Base-by-base conservation (phyloP, 2,329 filamentous ascomycete genomes). In the Drechmeria coniospora region DNA sequence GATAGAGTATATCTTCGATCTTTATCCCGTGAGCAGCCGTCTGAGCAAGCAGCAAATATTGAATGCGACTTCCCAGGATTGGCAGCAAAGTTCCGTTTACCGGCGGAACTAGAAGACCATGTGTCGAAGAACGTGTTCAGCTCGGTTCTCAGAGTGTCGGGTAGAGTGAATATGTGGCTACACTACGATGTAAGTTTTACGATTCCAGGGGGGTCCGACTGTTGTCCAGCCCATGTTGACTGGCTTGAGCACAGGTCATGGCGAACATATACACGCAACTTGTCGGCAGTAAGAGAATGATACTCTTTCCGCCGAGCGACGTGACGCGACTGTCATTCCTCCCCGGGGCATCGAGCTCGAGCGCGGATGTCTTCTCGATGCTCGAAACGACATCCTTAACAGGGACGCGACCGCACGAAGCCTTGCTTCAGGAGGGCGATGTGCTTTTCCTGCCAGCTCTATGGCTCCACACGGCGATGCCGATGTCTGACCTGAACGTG, bases 251-350 rank as follows among this genome's bases (percentile, higher is more conserved):
- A 26, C 32, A 79, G 68, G 81, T 90, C 11, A 84, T 92, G 66
- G 80, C 82, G 27, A 93, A 92, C 42, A 62, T 92, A 4, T 76
- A 90, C 34, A 83, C 76, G 42, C 84, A 93, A 46, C 65, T 92
- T 28, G 55, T 58, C 21, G 83, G 84, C 4, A 63, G 65, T 1
- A 92, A 90, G 46, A 65, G 68, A 16, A 61, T 92, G 32, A 52
- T 82, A 4, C 61, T 93, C 2, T 93, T 83, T 46, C 82, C 81
- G 1, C 84, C 86, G 0, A 58, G 63, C 2, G 82, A 92, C 42
- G 72, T 90, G 12, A 60, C 61, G 13, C 56, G 70, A 20, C 61
- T 93, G 1, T 64, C 67, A 3, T 79, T 92, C 46, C 68, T 73
- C 0, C 69, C 83, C 0, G 83, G 84, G 0, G 69, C 78, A 4